These are phyloP conservation scores for Phytophthora hybrid DNA, from an alignment of 352 stramenopile genomes.

Conservation along the genomic window DNA sequence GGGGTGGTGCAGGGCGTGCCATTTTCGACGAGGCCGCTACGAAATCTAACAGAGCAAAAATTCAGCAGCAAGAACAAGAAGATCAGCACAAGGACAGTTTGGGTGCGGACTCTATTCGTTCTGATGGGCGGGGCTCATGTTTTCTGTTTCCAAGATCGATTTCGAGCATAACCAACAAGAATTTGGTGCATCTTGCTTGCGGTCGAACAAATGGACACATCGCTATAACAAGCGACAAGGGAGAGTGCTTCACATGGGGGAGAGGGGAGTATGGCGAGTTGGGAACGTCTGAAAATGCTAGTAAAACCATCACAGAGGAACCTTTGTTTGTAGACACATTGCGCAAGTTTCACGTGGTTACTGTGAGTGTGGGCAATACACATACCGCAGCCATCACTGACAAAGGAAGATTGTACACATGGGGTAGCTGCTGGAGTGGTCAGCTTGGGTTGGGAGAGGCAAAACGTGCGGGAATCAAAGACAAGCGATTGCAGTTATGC, in stretches of 20 bases:
- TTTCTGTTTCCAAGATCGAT: slow-evolving; percentile 67
- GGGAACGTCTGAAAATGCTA: slow-evolving; percentile 36
- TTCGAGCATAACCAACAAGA: slow-evolving; percentile 34
- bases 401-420: slow-evolving; percentile 67
- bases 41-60: slow-evolving; percentile 2
- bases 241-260: slow-evolving; percentile 70
- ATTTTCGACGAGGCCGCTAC: slow-evolving; percentile 37
- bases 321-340: slow-evolving; percentile 14
- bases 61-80: slow-evolving; percentile 14
- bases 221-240: slow-evolving; percentile 39
- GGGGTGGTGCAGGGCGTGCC: slow-evolving; percentile 79
- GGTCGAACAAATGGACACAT: slow-evolving; percentile 62
- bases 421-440: slow-evolving; percentile 75
- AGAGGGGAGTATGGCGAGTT: slow-evolving; percentile 69
- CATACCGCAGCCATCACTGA: slow-evolving; percentile 64
- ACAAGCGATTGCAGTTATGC: slow-evolving; percentile 58
- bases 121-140: slow-evolving; percentile 16
- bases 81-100: background rate
- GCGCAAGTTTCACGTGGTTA: slow-evolving; percentile 23
- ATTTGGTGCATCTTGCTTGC: slow-evolving; percentile 46
- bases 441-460: slow-evolving; percentile 70
- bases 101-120: background rate
- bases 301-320: slow-evolving; percentile 15
- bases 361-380: slow-evolving; percentile 70
- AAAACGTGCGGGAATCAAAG: slow-evolving; percentile 62